A percentile compares a stretch with the other conserved stretches of the same genome.
Conservation (phyloP, 306 rosid genomes). For the Adenanthera pavonina region DNA sequence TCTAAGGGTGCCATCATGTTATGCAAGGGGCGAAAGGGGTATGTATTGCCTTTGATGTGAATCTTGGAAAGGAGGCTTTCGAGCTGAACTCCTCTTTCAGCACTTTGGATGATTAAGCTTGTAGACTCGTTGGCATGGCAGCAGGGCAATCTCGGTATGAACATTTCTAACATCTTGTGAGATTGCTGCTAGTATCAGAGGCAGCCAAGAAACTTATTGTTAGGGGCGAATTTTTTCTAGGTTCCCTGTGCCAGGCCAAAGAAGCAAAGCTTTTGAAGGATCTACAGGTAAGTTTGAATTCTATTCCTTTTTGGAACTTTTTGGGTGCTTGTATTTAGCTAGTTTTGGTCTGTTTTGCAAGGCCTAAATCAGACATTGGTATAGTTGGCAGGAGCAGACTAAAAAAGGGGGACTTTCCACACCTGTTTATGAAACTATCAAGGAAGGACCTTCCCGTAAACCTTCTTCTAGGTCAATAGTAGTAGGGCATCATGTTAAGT, state of each 20-base stretch:
- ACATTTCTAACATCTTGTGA: not conserved
- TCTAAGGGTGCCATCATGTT: not conserved
- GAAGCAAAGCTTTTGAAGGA: too few species aligned
- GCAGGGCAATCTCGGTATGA: not conserved
- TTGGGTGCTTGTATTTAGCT: not conserved
- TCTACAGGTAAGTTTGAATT: not conserved
- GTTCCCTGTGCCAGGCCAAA: too few species aligned
- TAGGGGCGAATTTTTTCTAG: too few species aligned
- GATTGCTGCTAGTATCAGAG: not conserved
- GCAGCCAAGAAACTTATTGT: not conserved
- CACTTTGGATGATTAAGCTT: not conserved
- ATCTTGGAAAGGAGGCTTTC: not conserved
- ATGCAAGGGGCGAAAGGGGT: not conserved
- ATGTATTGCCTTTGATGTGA: not conserved
- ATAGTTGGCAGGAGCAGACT: conserved; percentile 67
- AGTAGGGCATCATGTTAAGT: conserved; percentile 56
- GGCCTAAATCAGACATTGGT: not conserved
- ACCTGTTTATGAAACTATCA: conserved; percentile 85
- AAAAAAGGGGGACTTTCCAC: conserved; percentile 73
- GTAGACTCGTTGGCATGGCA: not conserved
- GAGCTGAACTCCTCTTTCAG: not conserved
- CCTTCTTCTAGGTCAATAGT: conserved; percentile 76
- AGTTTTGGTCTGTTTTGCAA: not conserved
- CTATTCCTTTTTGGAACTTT: not conserved
- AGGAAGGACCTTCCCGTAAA: conserved; percentile 86